A percentile compares a stretch with the other conserved stretches of the same genome.
Conservation (phyloP, 305 asterid genomes). For the Nicotiana rustica region DNA sequence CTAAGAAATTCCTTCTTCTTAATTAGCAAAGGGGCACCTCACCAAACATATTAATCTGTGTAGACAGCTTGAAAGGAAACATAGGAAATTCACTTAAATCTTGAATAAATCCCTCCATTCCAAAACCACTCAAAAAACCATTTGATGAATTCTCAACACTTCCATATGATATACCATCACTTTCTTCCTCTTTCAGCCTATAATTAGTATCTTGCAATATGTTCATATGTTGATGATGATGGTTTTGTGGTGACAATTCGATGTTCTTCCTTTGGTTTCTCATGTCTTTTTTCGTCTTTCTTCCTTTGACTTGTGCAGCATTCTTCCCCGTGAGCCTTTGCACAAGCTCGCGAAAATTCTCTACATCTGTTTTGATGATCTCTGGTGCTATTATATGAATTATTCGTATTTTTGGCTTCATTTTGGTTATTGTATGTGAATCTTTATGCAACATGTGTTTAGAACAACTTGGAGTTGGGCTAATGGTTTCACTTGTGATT, state of each 20-base stretch:
- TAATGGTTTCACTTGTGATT: conserved; percentile 42
- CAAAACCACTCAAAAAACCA: conserved; percentile 48
- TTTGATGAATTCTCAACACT: conserved; percentile 40
- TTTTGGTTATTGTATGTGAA: conserved; percentile 57
- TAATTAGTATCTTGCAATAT: conserved; percentile 36
- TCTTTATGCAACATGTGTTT: conserved; percentile 49
- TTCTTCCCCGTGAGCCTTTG: conserved; percentile 83
- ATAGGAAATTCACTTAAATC: conserved; percentile 57
- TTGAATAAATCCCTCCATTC: conserved; percentile 55
- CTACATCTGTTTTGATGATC: conserved; percentile 67
- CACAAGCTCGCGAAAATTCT: conserved; percentile 71
- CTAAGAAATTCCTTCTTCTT: not conserved
- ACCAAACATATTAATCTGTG: conserved; percentile 56
- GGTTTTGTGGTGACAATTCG: conserved; percentile 34
- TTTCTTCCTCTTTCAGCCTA: conserved; percentile 48
- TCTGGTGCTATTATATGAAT: conserved; percentile 77
- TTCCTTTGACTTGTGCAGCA: conserved; percentile 34
- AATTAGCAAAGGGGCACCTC: conserved; percentile 57
- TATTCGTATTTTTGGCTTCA: conserved; percentile 77
- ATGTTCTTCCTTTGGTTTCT: conserved; percentile 33
- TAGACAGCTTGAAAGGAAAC: conserved; percentile 49
- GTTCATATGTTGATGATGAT: conserved; percentile 25
- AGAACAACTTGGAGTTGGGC: conserved; percentile 40
- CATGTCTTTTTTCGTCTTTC: conserved; percentile 29
- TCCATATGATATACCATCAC: conserved; percentile 45